These are phyloP conservation scores for Naganishia cerealis DNA, from an alignment of 1,284 basidiomycete genomes.

Conservation along the genomic window DNA sequence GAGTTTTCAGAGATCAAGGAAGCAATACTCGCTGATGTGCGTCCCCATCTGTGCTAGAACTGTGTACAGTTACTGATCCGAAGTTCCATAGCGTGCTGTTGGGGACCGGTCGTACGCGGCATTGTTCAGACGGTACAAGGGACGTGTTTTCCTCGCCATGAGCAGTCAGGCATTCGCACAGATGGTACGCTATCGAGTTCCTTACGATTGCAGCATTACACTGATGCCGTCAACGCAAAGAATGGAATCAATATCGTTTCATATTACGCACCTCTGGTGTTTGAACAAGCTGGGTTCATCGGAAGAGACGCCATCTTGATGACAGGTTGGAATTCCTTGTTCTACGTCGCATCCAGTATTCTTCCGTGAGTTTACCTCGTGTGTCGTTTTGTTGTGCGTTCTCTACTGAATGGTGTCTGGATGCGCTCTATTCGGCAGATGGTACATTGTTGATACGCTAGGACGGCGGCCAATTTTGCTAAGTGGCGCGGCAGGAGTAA, in stretches of 20 bases:
- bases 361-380: conserved; percentile 65
- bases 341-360: conserved; percentile 79
- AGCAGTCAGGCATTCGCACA: conserved; percentile 95
- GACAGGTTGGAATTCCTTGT: conserved; percentile 90
- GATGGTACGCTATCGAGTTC: conserved; percentile 60
- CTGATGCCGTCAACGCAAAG: conserved; percentile 52
- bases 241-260: conserved; percentile 89
- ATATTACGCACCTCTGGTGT: conserved; percentile 85
- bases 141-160: conserved; percentile 92
- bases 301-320: conserved; percentile 95
- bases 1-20: conserved; percentile 94
- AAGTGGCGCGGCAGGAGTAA: conserved; percentile 80
- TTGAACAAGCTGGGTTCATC: conserved; percentile 86
- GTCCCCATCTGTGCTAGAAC: conserved; percentile 36
- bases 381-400: background rate
- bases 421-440: conserved; percentile 56
- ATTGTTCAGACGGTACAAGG: conserved; percentile 87
- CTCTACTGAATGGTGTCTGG: conserved; percentile 32
- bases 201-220: conserved; percentile 26
- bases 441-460: conserved; percentile 92
- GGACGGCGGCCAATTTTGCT: conserved; percentile 86
- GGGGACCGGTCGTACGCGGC: conserved; percentile 76
- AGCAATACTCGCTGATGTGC: conserved; percentile 75
- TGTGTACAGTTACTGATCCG: background rate
- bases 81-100: conserved; percentile 60